Evolutionary conservation across 2,329 filamentous ascomycete genomes (phyloP).

Genomic region (Calonectria pteridis): DNA sequence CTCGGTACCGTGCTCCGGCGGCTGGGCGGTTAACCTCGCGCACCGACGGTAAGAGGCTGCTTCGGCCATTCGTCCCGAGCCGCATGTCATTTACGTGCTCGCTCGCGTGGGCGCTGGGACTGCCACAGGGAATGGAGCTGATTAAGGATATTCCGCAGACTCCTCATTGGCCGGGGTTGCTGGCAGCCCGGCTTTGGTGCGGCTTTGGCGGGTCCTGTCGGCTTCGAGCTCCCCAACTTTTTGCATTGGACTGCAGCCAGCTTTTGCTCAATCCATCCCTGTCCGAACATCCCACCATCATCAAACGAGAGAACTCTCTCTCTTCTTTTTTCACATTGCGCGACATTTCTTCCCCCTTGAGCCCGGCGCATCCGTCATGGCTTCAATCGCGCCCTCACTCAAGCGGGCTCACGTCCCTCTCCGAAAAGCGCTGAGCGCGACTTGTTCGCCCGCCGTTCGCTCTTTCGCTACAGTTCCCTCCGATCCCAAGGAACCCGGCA

Average conservation of each 20-base stretch:
- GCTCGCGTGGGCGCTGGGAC: slow-evolving; percentile 19
- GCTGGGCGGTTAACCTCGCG: slow-evolving; percentile 10
- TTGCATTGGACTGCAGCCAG: slow-evolving; percentile 38
- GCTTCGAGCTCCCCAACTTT: slow-evolving; percentile 44
- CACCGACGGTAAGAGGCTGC: not conserved
- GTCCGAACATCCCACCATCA: slow-evolving; percentile 32
- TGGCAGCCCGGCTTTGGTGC: slow-evolving; percentile 30
- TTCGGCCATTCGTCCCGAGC: slow-evolving; percentile 1
- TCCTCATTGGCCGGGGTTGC: slow-evolving; percentile 35
- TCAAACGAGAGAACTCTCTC: slow-evolving; percentile 2
- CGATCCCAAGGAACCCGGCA: slow-evolving; percentile 43
- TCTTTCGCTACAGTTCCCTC: slow-evolving; percentile 62
- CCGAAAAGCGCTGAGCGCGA: slow-evolving; percentile 53
- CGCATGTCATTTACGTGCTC: not conserved
- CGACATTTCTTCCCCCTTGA: slow-evolving; percentile 1
- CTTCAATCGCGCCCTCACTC: slow-evolving; percentile 56
- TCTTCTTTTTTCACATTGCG: not conserved
- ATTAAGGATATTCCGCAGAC: slow-evolving; percentile 35
- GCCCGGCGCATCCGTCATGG: slow-evolving; percentile 46
- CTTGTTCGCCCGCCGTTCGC: slow-evolving; percentile 48
- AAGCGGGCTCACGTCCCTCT: slow-evolving; percentile 58
- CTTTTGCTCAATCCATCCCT: slow-evolving; percentile 37
- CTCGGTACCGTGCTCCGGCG: slow-evolving; percentile 21
- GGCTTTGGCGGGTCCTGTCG: slow-evolving; percentile 41
- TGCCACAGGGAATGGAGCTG: slow-evolving; percentile 29